Base-by-base conservation (phyloP, 768 basidiomycete species). In the Amanita pseudoporphyria region DNA sequence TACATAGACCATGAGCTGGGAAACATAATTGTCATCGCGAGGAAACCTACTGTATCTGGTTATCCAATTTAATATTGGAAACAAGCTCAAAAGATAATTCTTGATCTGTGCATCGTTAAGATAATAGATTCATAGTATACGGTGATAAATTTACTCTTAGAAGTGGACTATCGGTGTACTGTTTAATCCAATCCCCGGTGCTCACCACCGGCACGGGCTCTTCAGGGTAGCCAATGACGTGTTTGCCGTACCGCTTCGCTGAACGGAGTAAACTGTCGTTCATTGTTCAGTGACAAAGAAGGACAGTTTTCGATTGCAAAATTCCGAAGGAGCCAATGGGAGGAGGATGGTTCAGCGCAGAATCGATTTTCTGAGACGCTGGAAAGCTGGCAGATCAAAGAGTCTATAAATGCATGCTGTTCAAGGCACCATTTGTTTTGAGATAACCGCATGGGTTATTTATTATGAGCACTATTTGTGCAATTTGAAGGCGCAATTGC, bases 41-140 rank as follows among this genome's bases (percentile, higher is more conserved):
- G 38, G 18, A 28, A 28, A 69, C 81, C 56, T 48, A 86, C 87
- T 95, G 69, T 97, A 97, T 60, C 90, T 76, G 3, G 79, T 73
- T 33, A 88, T 83, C 93, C 93, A 97, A 28, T 76, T 68, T 0
- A 90, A 22, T 61, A 96, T 87, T 0, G 93, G 93, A 65, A 96
- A 95, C 12, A 96, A 68, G 54, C 78, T 74, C 41, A 65, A 56
- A 26, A 90, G n/a, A 58, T 96, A 96, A 51, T 72, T 57, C 43
- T 73, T 63, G 33, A 73, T 59, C 87, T 92, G 55, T 16, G 35
- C 45, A 4, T 32, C 18, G 36, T 54, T 47, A 21, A 51, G 36
- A 19, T 26, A 33, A 52, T 51, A 47, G 13, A n/a, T n/a, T 4
- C 7, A 3, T 16, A 9, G 9, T 9, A 14, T 9, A 32, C n/a